Evolutionary conservation across 352 stramenopile genomes (phyloP).

Genomic region (Pythium utonaiense): DNA sequence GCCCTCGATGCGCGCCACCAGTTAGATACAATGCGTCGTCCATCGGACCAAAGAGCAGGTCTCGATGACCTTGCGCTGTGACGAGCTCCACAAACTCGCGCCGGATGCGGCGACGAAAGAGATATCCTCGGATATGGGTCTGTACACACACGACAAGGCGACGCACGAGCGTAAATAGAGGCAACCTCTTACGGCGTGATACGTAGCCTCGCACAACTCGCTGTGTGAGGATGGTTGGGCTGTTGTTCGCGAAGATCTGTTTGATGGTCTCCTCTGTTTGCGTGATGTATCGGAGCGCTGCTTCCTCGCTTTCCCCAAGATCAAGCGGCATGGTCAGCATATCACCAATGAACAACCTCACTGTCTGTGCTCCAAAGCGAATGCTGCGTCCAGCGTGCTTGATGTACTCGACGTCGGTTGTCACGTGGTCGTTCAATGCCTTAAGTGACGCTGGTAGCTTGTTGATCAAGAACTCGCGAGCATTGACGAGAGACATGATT

Average conservation of each 20-base stretch:
- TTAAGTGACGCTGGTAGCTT: conserved; percentile 53
- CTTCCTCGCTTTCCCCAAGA: conserved; percentile 43
- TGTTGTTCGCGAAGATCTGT: conserved; percentile 40
- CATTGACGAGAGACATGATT: conserved; percentile 46
- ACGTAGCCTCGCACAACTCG: conserved; percentile 47
- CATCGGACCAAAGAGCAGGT: conserved; percentile 41
- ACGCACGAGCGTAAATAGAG: conserved; percentile 41
- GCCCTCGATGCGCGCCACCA: conserved; percentile 31
- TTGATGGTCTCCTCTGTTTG: conserved; percentile 29
- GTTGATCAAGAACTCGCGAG: conserved; percentile 66
- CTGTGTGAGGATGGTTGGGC: conserved; percentile 34
- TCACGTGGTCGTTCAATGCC: conserved; percentile 56
- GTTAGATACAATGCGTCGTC: conserved; percentile 28
- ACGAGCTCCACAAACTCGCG: conserved; percentile 52
- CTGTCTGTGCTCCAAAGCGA: conserved; percentile 34
- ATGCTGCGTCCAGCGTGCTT: conserved; percentile 32
- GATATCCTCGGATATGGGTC: conserved; percentile 52
- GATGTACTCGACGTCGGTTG: conserved; percentile 62
- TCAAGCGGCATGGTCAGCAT: conserved; percentile 37
- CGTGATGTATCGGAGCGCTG: conserved; percentile 33
- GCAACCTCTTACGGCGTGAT: conserved; percentile 37
- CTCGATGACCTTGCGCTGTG: conserved; percentile 34
- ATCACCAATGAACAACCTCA: conserved; percentile 27
- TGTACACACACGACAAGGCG: conserved; percentile 51
- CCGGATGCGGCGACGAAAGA: conserved; percentile 46